Base-by-base conservation (phyloP, 2,329 filamentous ascomycete species). In the Beauveria varroae region DNA sequence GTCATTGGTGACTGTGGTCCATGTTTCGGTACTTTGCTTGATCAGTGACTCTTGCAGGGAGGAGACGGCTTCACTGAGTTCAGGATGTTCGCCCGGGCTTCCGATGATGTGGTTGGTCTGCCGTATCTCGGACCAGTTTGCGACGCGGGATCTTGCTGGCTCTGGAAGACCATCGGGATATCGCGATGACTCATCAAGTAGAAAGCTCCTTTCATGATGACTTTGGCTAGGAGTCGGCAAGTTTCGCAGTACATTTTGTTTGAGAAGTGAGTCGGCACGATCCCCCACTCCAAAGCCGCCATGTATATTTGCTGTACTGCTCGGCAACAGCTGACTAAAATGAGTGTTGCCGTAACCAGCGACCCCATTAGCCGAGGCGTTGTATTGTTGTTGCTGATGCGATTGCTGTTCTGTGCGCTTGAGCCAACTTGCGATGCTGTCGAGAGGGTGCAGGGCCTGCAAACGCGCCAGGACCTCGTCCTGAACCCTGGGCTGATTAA, bases 381-480 rank as follows among this genome's bases (percentile, higher is more conserved):
- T 12, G 12, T 34, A 34, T 4, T 34, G 9, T 5, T 46, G 43
- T 10, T 12, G n/a, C n/a, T 46, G 18, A 12, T 20, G 30, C 30
- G 30, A 12, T 22, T 22, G 43, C 43, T 46, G 9, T 46, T 46
- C 43, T 46, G 43, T 46, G 43, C 20, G n/a, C 43, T 7, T 74
- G 2, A 87, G 74, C 77, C 79, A 84, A 55, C 83, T 79, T 5
- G 81, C 80, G 58, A 87, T 83, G 54, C 63, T 73, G 47, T 86
- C 82, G 20, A 85, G 71, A 10, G 76, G 73, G 63, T 85, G 80
- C 44, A 84, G 84, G 30, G 70, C 73, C 41, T 80, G 81, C 50
- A 87, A 68, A 7, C 79, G 78, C 24, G 75, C 72, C 60, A 87
- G 65, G 2, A 86, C 78, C 30, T 84, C 81, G 63, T 83, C 80